These are phyloP conservation scores for Lepidium aucheri DNA, from an alignment of 345 rosid genomes.

Conservation along the genomic window DNA sequence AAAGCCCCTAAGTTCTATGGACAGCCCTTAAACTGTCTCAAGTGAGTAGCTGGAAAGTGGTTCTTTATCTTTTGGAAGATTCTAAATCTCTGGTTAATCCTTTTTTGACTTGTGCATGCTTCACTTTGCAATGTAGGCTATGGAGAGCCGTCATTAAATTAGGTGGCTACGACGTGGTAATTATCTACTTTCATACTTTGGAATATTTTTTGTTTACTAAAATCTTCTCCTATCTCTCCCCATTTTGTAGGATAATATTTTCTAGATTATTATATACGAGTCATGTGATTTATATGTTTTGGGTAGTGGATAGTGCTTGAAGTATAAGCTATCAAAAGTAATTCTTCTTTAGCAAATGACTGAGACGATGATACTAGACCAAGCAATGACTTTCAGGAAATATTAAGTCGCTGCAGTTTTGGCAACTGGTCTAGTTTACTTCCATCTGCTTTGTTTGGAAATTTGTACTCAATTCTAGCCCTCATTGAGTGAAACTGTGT, in stretches of 20 bases:
- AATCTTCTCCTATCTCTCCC: not conserved
- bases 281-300: not conserved
- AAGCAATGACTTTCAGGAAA: not conserved
- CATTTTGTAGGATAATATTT: not conserved
- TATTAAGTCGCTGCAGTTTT: slow-evolving; percentile 1
- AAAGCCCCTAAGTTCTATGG: slow-evolving; percentile 94
- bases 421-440: not conserved
- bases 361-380: not conserved
- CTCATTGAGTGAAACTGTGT: not conserved
- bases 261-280: not conserved
- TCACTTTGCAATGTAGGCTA: slow-evolving; percentile 41
- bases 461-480: not conserved
- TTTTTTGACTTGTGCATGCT: slow-evolving; percentile 6
- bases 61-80: not conserved
- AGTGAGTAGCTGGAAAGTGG: slow-evolving; percentile 36
- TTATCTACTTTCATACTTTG: slow-evolving; percentile 2
- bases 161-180: slow-evolving; percentile 96
- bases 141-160: slow-evolving; percentile 83
- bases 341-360: not conserved
- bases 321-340: not conserved
- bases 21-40: slow-evolving; percentile 76
- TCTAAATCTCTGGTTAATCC: not conserved
- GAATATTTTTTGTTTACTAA: not conserved
- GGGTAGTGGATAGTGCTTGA: not conserved
- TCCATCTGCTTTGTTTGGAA: not conserved